Percentiles rank a stretch among this genome's conserved stretches.
phyloP scores from a whole-genome alignment of 345 rosid genomes.

The Corchorus olitorius region DNA sequence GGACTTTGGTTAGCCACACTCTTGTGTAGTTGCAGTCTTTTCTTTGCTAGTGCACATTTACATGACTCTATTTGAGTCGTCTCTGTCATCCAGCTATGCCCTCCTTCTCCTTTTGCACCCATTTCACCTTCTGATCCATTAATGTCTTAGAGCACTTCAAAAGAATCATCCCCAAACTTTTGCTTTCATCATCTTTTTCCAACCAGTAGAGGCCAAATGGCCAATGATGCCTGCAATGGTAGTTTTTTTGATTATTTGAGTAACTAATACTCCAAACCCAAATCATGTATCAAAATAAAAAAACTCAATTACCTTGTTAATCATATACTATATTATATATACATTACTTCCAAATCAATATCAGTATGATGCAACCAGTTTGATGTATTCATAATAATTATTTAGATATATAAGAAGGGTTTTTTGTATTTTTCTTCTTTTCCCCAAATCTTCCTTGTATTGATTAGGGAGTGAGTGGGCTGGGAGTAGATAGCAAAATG shows the following conservation, averaged over 20 bases:
- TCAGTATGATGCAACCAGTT: too few species aligned
- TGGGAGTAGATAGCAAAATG: neutral
- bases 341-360: too few species aligned
- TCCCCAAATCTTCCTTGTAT: neutral
- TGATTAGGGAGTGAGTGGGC: neutral
- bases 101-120: neutral
- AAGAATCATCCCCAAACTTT: neutral
- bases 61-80: neutral
- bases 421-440: neutral
- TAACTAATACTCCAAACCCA: neutral
- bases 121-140: neutral
- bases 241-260: neutral
- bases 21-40: constrained; percentile 4
- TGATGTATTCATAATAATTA: too few species aligned
- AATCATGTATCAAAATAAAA: neutral
- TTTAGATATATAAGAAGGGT: too few species aligned
- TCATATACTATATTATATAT: neutral
- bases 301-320: neutral
- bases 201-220: neutral
- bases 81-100: constrained; percentile 4
- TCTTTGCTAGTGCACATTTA: neutral
- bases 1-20: neutral
- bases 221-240: neutral
- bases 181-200: neutral
- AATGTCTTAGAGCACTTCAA: neutral